Evolutionary conservation across 2,329 filamentous ascomycete genomes (phyloP).

Genomic region (Cladophialophora immunda): DNA sequence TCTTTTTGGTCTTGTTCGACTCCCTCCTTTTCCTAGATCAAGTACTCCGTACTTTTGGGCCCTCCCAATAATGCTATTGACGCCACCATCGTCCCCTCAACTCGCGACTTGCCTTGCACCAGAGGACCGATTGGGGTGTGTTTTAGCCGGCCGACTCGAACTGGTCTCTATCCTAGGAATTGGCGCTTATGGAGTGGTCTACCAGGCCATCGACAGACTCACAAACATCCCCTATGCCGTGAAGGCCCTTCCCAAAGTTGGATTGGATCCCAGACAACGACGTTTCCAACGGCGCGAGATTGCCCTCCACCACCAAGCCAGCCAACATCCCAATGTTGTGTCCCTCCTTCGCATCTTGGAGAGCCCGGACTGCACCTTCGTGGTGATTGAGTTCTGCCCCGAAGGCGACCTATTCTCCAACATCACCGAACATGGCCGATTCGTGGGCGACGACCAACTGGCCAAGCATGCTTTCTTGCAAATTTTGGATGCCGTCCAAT

Average conservation of each 20-base stretch:
- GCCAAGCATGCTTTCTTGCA: slow-evolving; percentile 90
- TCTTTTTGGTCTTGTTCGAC: slow-evolving; percentile 40
- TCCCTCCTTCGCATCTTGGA: slow-evolving; percentile 94
- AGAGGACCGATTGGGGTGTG: slow-evolving; percentile 84
- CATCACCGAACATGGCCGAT: slow-evolving; percentile 94
- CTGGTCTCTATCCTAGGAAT: slow-evolving; percentile 87
- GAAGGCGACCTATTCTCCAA: slow-evolving; percentile 97
- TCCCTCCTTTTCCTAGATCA: slow-evolving; percentile 39
- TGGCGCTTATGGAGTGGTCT: slow-evolving; percentile 96
- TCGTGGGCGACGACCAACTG: slow-evolving; percentile 89
- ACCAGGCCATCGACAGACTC: slow-evolving; percentile 84
- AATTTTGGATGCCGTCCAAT: slow-evolving; percentile 93
- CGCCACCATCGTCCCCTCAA: slow-evolving; percentile 54
- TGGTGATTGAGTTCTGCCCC: slow-evolving; percentile 95
- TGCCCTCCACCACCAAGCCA: slow-evolving; percentile 86
- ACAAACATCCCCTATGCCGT: slow-evolving; percentile 88
- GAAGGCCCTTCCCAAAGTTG: slow-evolving; percentile 94
- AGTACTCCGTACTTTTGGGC: slow-evolving; percentile 45
- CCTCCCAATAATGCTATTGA: slow-evolving; percentile 58
- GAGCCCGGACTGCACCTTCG: slow-evolving; percentile 89
- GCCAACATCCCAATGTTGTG: slow-evolving; percentile 90
- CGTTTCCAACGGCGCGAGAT: slow-evolving; percentile 95
- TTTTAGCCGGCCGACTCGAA: slow-evolving; percentile 83
- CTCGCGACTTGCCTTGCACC: slow-evolving; percentile 67
- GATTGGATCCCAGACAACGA: slow-evolving; percentile 85